These are phyloP conservation scores for Xylaria flabelliformis DNA, from an alignment of 495 filamentous ascomycete species.

Conservation along the genomic window DNA sequence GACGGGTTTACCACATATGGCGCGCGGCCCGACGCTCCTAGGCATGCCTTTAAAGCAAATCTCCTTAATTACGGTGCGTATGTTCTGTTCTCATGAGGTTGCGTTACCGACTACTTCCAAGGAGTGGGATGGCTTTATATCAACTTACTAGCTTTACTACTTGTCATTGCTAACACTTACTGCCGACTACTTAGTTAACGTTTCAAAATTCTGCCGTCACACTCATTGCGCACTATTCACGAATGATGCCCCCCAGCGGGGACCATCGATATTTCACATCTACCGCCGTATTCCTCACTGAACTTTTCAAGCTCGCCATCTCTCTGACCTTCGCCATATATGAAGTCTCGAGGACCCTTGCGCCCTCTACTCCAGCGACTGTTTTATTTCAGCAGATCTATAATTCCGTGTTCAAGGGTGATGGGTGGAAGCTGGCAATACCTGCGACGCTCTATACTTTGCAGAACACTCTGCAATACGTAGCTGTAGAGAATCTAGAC, in stretches of 20 bases:
- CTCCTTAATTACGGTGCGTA: slow-evolving; percentile 77
- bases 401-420: slow-evolving; percentile 82
- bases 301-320: slow-evolving; percentile 87
- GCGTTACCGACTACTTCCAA: background rate
- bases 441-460: slow-evolving; percentile 88
- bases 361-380: slow-evolving; percentile 77
- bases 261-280: slow-evolving; percentile 91
- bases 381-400: slow-evolving; percentile 81
- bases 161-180: slow-evolving; percentile 29
- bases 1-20: slow-evolving; percentile 37
- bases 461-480: slow-evolving; percentile 90
- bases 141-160: background rate
- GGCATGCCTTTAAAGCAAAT: slow-evolving; percentile 78
- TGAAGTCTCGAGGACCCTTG: slow-evolving; percentile 77
- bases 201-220: slow-evolving; percentile 83
- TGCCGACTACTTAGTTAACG: slow-evolving; percentile 65
- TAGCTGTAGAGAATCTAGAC: slow-evolving; percentile 88
- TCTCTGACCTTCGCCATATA: slow-evolving; percentile 85
- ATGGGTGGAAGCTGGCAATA: slow-evolving; percentile 95
- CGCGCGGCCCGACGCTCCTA: slow-evolving; percentile 55
- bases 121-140: background rate
- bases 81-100: background rate
- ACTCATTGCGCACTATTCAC: slow-evolving; percentile 88
- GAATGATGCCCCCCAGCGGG: slow-evolving; percentile 82
- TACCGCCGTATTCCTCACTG: slow-evolving; percentile 92